phyloP scores from a whole-genome alignment of 495 filamentous ascomycete genomes.

The Penicillium fimorum region DNA sequence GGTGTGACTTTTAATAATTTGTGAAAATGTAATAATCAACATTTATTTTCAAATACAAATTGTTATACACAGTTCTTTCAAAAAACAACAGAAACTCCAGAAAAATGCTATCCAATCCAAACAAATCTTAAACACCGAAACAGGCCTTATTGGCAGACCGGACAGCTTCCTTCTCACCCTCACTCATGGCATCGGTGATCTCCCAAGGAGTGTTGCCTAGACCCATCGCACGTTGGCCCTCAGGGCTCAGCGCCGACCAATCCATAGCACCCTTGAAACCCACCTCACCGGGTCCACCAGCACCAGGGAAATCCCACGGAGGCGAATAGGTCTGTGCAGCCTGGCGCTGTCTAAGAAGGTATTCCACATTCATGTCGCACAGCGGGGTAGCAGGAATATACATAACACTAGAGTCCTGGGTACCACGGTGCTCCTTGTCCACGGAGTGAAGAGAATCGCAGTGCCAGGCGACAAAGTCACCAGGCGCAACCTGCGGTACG shows the following conservation, averaged over 20 bases:
- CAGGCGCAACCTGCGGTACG: slow-evolving; percentile 71
- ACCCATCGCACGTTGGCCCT: slow-evolving; percentile 60
- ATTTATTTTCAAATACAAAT: neutral
- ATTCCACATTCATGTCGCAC: slow-evolving; percentile 69
- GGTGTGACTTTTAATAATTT: neutral
- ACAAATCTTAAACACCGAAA: slow-evolving; percentile 27
- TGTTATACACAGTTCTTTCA: slow-evolving; percentile 1
- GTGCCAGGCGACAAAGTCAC: slow-evolving; percentile 91
- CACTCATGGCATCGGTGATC: slow-evolving; percentile 46
- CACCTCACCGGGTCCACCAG: slow-evolving; percentile 48
- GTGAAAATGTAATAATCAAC: neutral
- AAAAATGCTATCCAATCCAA: neutral
- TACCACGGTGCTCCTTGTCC: slow-evolving; percentile 71
- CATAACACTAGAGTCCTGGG: slow-evolving; percentile 71
- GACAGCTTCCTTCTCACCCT: slow-evolving; percentile 57
- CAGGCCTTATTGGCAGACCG: slow-evolving; percentile 58
- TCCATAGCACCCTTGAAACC: slow-evolving; percentile 43
- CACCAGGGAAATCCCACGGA: slow-evolving; percentile 62
- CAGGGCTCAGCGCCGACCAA: slow-evolving; percentile 36
- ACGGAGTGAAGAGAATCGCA: slow-evolving; percentile 83
- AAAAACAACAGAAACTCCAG: neutral
- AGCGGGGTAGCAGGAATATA: slow-evolving; percentile 87
- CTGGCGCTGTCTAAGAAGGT: slow-evolving; percentile 65
- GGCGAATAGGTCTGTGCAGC: slow-evolving; percentile 46
- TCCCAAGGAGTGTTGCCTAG: slow-evolving; percentile 50